Evolutionary conservation across 371 early-diverging fungal genomes (phyloP).

Genomic region (Mortierella sp.): DNA sequence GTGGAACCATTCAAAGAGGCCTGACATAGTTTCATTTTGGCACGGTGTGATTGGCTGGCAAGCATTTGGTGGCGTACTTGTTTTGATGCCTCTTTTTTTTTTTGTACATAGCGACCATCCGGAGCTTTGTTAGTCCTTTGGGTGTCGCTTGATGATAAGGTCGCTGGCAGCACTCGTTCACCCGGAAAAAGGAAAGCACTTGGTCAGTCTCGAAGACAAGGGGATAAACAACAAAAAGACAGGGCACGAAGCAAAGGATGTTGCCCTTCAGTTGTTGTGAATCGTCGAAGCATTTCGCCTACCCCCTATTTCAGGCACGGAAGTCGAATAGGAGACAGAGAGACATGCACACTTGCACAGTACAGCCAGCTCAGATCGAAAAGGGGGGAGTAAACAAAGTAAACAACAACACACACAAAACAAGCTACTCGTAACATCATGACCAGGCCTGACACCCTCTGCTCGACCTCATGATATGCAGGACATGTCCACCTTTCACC

Average conservation of each 20-base stretch:
- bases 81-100: background rate
- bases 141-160: background rate
- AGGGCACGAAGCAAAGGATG: background rate
- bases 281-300: background rate
- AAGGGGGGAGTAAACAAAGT: background rate
- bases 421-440: background rate
- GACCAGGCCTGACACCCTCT: conserved; percentile 7
- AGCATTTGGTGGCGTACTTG: background rate
- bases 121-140: conserved; percentile 1
- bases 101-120: background rate
- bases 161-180: background rate
- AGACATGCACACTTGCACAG: too few species aligned
- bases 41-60: background rate
- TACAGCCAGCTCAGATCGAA: conserved; percentile 7
- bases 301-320: conserved; percentile 7
- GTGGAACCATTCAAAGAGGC: background rate
- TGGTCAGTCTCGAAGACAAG: conserved; percentile 1
- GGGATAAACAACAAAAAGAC: background rate
- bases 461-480: conserved; percentile 6
- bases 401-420: background rate
- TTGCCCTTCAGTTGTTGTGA: background rate
- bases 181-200: background rate
- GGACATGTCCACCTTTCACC: background rate
- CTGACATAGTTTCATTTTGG: background rate
- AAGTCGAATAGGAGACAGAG: background rate